phyloP scores from a whole-genome alignment of 2,329 filamentous ascomycete genomes.

The Penicillium nordicum region DNA sequence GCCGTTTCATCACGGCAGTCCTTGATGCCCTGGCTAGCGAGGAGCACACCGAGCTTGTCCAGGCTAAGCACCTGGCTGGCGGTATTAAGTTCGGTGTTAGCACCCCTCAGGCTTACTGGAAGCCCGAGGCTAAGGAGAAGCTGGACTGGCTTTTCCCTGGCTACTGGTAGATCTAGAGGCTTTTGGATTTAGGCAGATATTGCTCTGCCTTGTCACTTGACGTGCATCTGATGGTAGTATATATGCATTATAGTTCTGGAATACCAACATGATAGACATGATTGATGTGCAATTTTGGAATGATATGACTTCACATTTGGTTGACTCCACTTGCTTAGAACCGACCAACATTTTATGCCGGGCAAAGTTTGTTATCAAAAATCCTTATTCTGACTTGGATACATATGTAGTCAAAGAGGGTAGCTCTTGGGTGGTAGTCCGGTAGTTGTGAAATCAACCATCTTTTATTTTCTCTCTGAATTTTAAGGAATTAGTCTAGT shows the following conservation, averaged over 20 bases:
- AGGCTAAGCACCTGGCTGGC: constrained; percentile 77
- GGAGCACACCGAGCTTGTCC: constrained; percentile 70
- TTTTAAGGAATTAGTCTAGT: no score
- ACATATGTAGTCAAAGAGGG: background rate
- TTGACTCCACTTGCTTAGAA: background rate
- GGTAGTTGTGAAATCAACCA: no score
- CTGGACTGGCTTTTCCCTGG: constrained; percentile 84
- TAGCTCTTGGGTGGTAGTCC: no score
- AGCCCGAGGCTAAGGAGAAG: constrained; percentile 71
- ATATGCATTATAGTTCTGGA: constrained; percentile 5
- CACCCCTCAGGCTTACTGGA: constrained; percentile 73
- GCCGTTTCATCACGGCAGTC: constrained; percentile 77
- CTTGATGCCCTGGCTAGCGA: constrained; percentile 78
- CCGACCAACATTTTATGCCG: background rate
- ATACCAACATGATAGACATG: background rate
- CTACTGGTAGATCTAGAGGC: constrained; percentile 52
- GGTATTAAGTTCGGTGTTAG: constrained; percentile 76
- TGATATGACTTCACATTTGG: background rate
- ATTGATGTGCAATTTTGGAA: background rate
- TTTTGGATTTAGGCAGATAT: background rate
- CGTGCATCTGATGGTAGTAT: background rate
- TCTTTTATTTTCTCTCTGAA: no score
- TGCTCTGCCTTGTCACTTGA: background rate
- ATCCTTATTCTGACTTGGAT: background rate
- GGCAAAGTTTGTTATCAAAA: background rate